Evolutionary conservation across 73 alveolate genomes (phyloP).

Genomic region (Stentor roeselii): DNA sequence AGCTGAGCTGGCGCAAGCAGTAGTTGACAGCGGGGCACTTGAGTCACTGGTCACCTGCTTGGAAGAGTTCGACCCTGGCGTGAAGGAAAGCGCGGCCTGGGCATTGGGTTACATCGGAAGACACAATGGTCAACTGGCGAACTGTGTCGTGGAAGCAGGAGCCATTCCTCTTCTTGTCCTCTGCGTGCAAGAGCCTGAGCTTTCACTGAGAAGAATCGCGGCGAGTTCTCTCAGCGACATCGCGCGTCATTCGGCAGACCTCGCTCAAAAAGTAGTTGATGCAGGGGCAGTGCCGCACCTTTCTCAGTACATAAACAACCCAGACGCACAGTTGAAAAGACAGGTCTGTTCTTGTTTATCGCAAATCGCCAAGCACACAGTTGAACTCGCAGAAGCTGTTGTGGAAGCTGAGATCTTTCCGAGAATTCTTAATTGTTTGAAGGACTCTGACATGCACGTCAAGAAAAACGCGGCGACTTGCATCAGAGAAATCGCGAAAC

Average conservation of each 20-base stretch:
- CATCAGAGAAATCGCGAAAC: slow-evolving; percentile 98
- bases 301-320: slow-evolving; percentile 45
- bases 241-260: slow-evolving; percentile 98
- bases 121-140: slow-evolving; percentile 94
- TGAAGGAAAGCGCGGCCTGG: slow-evolving; percentile 98
- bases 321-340: slow-evolving; percentile 69
- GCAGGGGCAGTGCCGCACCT: slow-evolving; percentile 58
- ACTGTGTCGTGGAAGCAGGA: slow-evolving; percentile 97
- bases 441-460: slow-evolving; percentile 84
- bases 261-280: slow-evolving; percentile 87
- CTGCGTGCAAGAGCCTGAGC: slow-evolving; percentile 99
- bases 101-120: slow-evolving; percentile 95
- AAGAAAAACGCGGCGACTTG: slow-evolving; percentile 99
- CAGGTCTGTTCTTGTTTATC: slow-evolving; percentile 98
- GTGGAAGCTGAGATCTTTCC: slow-evolving; percentile 98
- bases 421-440: slow-evolving; percentile 96
- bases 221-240: slow-evolving; percentile 98
- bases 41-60: slow-evolving; percentile 98
- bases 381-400: slow-evolving; percentile 97
- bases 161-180: slow-evolving; percentile 97
- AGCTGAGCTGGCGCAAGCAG: slow-evolving; percentile 97
- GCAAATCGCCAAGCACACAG: slow-evolving; percentile 98
- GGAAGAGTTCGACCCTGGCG: slow-evolving; percentile 99
- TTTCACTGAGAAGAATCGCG: slow-evolving; percentile 96
- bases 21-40: slow-evolving; percentile 98